Conservation (phyloP, 805 yeast genomes). For the Candida schatavii region DNA sequence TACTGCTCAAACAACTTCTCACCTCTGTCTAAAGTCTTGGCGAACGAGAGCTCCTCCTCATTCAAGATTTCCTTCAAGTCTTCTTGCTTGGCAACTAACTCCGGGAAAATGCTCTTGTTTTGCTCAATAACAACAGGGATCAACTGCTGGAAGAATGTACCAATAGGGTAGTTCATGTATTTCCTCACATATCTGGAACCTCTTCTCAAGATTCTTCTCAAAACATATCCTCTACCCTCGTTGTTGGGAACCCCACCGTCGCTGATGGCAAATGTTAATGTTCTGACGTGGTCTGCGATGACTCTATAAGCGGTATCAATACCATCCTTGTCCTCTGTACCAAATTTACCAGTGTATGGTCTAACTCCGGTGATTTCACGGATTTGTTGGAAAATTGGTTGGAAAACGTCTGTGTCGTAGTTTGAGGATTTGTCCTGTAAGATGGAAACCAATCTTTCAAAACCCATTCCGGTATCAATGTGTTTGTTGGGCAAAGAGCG, state of each 20-base stretch:
- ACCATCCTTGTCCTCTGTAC: slow-evolving; percentile 89
- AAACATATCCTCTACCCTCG: slow-evolving; percentile 98
- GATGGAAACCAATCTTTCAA: slow-evolving; percentile 93
- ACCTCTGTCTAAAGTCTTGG: slow-evolving; percentile 96
- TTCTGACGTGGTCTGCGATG: slow-evolving; percentile 97
- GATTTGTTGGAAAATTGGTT: slow-evolving; percentile 80
- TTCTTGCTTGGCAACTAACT: slow-evolving; percentile 65
- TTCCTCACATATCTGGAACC: slow-evolving; percentile 97
- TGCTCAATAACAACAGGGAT: slow-evolving; percentile 92
- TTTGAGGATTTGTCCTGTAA: slow-evolving; percentile 89
- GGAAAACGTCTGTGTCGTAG: slow-evolving; percentile 96
- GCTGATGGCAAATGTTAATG: slow-evolving; percentile 90
- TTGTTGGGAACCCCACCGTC: slow-evolving; percentile 99
- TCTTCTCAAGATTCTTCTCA: slow-evolving; percentile 95
- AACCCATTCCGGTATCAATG: slow-evolving; percentile 98
- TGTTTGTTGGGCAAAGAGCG: slow-evolving; percentile 89
- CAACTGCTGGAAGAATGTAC: slow-evolving; percentile 86
- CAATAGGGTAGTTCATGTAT: slow-evolving; percentile 93
- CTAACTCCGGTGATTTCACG: slow-evolving; percentile 93
- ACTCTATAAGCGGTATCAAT: slow-evolving; percentile 98
- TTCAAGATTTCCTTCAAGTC: slow-evolving; percentile 85
- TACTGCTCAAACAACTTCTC: slow-evolving; percentile 94
- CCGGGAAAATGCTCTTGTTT: slow-evolving; percentile 88
- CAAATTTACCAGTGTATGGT: slow-evolving; percentile 89
- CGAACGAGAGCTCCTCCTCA: slow-evolving; percentile 94